Conservation (phyloP, 2,329 filamentous ascomycete species). For the Fusarium sp. region DNA sequence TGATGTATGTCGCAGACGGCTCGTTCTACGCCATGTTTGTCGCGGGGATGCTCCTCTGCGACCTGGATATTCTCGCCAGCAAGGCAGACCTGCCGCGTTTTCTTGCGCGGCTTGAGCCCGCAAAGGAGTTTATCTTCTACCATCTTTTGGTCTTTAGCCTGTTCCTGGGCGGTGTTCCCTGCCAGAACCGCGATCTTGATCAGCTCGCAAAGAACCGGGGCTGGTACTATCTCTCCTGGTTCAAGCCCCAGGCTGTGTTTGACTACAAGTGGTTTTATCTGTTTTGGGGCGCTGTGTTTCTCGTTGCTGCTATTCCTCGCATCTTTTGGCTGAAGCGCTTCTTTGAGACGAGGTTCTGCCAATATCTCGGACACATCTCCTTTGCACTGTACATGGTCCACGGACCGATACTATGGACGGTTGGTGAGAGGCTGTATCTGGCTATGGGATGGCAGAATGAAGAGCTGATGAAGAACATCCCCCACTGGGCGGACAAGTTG, state of each 20-base stretch:
- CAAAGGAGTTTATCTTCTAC: constrained; percentile 62
- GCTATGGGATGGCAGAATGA: constrained; percentile 65
- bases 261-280: constrained; percentile 75
- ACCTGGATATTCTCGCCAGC: constrained; percentile 65
- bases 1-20: constrained; percentile 73
- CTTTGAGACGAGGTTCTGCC: constrained; percentile 66
- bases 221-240: constrained; percentile 67
- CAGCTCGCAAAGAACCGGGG: constrained; percentile 64
- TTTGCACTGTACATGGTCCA: constrained; percentile 72
- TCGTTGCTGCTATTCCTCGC: constrained; percentile 65
- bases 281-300: constrained; percentile 66
- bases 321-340: constrained; percentile 65
- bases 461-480: constrained; percentile 59
- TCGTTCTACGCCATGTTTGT: constrained; percentile 69
- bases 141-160: constrained; percentile 61
- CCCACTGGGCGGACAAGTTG: constrained; percentile 65
- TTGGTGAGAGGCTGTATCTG: constrained; percentile 71
- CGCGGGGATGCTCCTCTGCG: constrained; percentile 68
- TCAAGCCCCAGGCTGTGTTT: constrained; percentile 72
- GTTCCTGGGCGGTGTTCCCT: constrained; percentile 69
- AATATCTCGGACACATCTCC: constrained; percentile 69
- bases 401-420: constrained; percentile 65
- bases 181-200: constrained; percentile 57
- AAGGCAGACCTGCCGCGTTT: constrained; percentile 60
- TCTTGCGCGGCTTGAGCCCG: constrained; percentile 56